Base-by-base conservation (phyloP, 805 yeast species). In the Nakazawaea ishiwadae region DNA sequence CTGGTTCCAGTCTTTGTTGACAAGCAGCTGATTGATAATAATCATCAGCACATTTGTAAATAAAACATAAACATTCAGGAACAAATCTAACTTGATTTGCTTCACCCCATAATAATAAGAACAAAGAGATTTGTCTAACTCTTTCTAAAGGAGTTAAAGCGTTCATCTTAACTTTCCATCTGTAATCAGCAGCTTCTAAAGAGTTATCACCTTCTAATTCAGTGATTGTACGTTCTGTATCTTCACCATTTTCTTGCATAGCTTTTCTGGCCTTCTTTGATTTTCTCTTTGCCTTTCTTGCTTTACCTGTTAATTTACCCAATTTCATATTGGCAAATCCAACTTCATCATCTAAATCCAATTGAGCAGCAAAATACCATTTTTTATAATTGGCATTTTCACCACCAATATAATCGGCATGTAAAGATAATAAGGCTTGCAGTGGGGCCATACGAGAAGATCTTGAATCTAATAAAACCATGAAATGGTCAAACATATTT, bases 61-160 rank as follows among this genome's bases (percentile, higher is more conserved):
- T 81, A 75, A 85, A 93, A 76, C 96, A 87, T 48, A 93, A 69
- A 68, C 84, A 75, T 72, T 89, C 97, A 5, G 84, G 76, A 43
- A 93, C 84, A 69, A 93, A 93, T 66, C 99, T 84, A 45, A 91
- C 95, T 70, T 85, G 93, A 65, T 85, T 85, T 27, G 93, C 90
- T 68, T 85, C 95, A 70, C 95, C 95, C 95, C 95, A 85, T 52
- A 83, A 65, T 54, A 85, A 69, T 47, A 85, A 68, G 65, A 84
- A 85, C 48, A 85, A 67, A 11, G 90, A 81, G 52, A 85, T 65
- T 50, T 84, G 89, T 65, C 90, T 78, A 41, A 84, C 90, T 64
- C 84, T 76, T 60, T 84, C 91, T 42, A 83, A 65, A n/a, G 93
- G 88, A 37, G 81, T 56, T 53, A 83, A 68, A 23, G 69, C 60